A percentile compares a stretch with the other conserved stretches of the same genome.
Conservation (phyloP, 192 early-diverging fungal genomes). For the Glomus cerebriforme region DNA sequence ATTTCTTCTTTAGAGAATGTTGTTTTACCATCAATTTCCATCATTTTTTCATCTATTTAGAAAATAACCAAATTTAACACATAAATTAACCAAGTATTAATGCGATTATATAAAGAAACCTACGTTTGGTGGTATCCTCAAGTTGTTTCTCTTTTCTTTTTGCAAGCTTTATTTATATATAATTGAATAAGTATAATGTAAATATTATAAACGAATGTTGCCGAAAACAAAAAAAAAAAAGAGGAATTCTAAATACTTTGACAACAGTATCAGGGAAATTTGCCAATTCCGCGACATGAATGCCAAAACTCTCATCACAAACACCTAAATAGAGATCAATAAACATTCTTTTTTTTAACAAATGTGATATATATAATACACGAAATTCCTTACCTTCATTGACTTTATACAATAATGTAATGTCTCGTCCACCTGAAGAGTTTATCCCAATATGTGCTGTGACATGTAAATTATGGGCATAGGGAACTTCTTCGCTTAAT, state of each 20-base stretch:
- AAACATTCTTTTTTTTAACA: slow-evolving; percentile 11
- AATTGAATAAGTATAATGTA: not conserved
- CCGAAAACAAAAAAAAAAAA: not conserved
- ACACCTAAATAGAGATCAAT: slow-evolving; percentile 49
- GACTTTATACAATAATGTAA: slow-evolving; percentile 93
- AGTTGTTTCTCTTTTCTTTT: slow-evolving; percentile 86
- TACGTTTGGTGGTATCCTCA: slow-evolving; percentile 67
- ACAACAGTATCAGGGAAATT: slow-evolving; percentile 87
- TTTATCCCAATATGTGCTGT: slow-evolving; percentile 60
- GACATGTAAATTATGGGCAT: slow-evolving; percentile 90
- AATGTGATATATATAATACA: too few relatives aligned
- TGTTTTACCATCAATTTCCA: slow-evolving; percentile 34
- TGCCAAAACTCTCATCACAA: slow-evolving; percentile 97
- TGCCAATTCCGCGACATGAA: slow-evolving; percentile 95
- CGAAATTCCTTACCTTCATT: slow-evolving; percentile 56
- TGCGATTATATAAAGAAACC: not conserved
- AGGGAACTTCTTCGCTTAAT: slow-evolving; percentile 66
- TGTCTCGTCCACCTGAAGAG: slow-evolving; percentile 45
- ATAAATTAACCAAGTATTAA: not conserved
- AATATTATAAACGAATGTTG: not conserved
- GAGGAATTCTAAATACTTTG: not conserved
- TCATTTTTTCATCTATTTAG: slow-evolving; percentile 30
- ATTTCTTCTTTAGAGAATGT: slow-evolving; percentile 47
- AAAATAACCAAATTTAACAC: slow-evolving; percentile 1
- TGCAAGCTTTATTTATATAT: slow-evolving; percentile 62